Evolutionary conservation across 2,329 filamentous ascomycete genomes (phyloP).

Genomic region (Cryphonectria naterciae): DNA sequence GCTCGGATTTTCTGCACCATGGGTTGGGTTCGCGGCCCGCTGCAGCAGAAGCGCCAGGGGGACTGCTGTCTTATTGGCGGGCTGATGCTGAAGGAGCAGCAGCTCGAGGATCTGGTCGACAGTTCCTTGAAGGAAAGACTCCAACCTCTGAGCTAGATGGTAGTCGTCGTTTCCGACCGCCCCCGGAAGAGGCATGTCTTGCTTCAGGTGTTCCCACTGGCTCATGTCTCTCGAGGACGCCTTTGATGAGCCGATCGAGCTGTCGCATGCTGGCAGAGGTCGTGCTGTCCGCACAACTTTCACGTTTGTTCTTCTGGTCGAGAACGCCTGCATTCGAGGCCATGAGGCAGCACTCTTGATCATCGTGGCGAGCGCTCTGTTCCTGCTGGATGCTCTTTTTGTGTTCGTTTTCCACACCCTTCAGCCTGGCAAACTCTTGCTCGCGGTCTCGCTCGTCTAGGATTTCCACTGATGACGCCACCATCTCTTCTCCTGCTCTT

Average conservation of each 20-base stretch:
- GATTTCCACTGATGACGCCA: constrained; percentile 2
- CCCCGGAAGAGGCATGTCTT: background rate
- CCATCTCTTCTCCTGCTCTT: background rate
- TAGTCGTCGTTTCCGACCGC: background rate
- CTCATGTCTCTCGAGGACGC: constrained; percentile 8
- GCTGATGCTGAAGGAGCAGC: background rate
- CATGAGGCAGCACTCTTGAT: background rate
- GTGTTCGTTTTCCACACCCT: background rate
- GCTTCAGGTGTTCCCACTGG: background rate
- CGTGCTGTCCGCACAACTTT: background rate
- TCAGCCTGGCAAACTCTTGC: constrained; percentile 10
- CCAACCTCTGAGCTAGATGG: background rate
- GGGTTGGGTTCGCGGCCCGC: background rate
- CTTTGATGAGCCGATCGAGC: background rate
- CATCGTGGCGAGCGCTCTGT: background rate
- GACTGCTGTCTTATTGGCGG: constrained; percentile 2
- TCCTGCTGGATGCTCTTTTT: constrained; percentile 8
- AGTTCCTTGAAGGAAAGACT: background rate
- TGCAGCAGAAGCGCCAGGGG: constrained; percentile 14
- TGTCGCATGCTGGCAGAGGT: background rate
- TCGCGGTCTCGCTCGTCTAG: constrained; percentile 11
- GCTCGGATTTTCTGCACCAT: background rate
- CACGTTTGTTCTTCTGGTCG: background rate
- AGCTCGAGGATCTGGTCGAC: constrained; percentile 1
- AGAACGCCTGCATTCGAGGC: background rate